Evolutionary conservation across 2,329 filamentous ascomycete species (phyloP), one percentile per base, ranked within the genome.

Genomic region (Alternaria rosae): DNA sequence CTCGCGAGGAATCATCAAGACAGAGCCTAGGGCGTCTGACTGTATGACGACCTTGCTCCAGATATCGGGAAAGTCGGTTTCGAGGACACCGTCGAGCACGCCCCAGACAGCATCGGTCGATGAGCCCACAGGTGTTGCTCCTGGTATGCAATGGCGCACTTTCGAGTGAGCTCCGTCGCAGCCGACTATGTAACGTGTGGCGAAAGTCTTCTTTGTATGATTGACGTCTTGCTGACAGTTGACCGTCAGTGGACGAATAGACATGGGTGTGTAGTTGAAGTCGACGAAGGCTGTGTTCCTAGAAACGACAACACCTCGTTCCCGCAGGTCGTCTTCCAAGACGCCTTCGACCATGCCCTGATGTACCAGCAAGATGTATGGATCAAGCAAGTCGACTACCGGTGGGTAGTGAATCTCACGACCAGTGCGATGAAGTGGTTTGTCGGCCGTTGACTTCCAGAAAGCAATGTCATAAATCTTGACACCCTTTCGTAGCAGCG

Each of bases 271-370:
- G 61, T 81, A 75, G 26, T 84, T 81, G 70, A 79, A 84, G 82
- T 84, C 85, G 9, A 76, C 69, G 64, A 92, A 93, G 6, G 85
- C 84, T 13, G 87, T 89, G 68, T 88, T 90, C 64, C 91, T 83
- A 57, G 83, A 83, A 23, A 93, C 89, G 43, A 85, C 83, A 15
- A 88, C 81, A 13, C 89, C 89, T 50, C 90, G 84, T 69, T 88
- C 86, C 66, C 83, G 82, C 76, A 93, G 84, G 70, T 93, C 91
- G 9, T 91, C 84, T 54, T 92, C 85, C 69, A 93, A 88, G 3
- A 91, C 78, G 48, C 87, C 86, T 78, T 93, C 91, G 0, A 93
- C 85, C 86, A 92, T 92, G 50, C 91, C 91, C 78, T 93, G 91
- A 72, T 93, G 91, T 1, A 85, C 84, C 4, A 86, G 78, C 3